Percentiles rank a stretch among this genome's conserved stretches.
These are phyloP conservation scores for Streptanthus diversifolius DNA, from an alignment of 345 rosid genomes.

Conservation along the genomic window DNA sequence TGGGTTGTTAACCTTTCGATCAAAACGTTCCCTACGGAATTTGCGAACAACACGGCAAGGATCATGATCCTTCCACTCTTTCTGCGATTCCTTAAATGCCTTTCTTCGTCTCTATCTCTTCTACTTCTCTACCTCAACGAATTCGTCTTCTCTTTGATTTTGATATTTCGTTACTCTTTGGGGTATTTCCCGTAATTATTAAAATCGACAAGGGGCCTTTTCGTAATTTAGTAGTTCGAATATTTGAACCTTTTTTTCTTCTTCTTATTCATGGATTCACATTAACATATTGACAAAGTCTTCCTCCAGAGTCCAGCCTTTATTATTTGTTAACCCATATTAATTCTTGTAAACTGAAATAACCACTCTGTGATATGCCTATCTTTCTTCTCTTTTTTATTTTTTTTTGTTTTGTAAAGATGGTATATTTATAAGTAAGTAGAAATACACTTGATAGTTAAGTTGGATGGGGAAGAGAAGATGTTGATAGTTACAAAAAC, in stretches of 20 bases:
- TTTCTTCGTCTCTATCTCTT: not conserved
- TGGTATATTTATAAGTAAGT: not conserved
- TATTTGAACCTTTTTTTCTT: not conserved
- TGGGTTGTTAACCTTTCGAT: constrained; percentile 54
- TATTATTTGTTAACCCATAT: not conserved
- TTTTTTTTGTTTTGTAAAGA: not conserved
- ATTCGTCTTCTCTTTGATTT: not conserved
- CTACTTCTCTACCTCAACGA: not conserved
- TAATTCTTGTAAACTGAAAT: not conserved
- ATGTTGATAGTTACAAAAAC: constrained; percentile 19
- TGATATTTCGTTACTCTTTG: not conserved
- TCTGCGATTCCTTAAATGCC: not conserved
- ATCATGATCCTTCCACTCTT: constrained; percentile 40
- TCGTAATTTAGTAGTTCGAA: not conserved
- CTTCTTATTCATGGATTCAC: not conserved
- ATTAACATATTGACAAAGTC: not conserved
- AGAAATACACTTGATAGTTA: not conserved
- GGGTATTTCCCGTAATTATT: not conserved
- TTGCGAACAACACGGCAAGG: constrained; percentile 64
- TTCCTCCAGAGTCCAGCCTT: not conserved
- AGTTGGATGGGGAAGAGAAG: constrained; percentile 8
- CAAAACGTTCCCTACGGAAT: constrained; percentile 63
- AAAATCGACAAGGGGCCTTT: not conserved
- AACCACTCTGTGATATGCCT: not conserved
- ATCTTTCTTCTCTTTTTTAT: not conserved